These are phyloP conservation scores for Trebouxia gelatinosa DNA, from an alignment of 163 green algal species.

Conservation along the genomic window DNA sequence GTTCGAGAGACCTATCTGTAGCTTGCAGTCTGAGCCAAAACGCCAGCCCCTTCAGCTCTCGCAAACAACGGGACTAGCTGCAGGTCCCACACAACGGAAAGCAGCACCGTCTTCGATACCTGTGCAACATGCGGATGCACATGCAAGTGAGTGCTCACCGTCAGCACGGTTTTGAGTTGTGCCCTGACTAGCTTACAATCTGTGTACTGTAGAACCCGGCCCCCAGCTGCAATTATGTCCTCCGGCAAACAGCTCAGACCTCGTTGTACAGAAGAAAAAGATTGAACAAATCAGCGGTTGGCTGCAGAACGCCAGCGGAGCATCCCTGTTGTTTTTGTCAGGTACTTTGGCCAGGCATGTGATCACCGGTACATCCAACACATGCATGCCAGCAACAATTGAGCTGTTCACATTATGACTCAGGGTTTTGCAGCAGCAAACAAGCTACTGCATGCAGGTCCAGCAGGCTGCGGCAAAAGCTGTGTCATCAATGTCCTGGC, in stretches of 20 bases:
- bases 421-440: not conserved
- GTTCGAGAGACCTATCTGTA: not conserved
- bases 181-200: no score
- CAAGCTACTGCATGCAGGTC: conserved; percentile 49
- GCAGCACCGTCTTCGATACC: not conserved
- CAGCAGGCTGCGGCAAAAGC: conserved; percentile 77
- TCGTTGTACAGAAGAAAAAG: conserved; percentile 74
- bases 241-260: conserved; percentile 49
- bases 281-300: conserved; percentile 62
- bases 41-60: conserved; percentile 1
- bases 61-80: not conserved
- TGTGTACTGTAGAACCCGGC: no score
- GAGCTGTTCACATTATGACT: not conserved
- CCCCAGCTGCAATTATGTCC: no score
- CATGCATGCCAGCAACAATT: no score
- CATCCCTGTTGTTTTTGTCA: conserved; percentile 17
- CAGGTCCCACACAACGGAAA: not conserved
- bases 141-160: not conserved
- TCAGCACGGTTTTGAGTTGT: no score
- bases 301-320: conserved; percentile 41
- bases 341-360: not conserved
- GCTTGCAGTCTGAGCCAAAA: not conserved
- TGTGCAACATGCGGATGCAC: not conserved
- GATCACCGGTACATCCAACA: no score
- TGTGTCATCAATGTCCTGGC: conserved; percentile 61